These are phyloP conservation scores for Psophocarpus tetragonolobus DNA, from an alignment of 306 rosid genomes.

Conservation along the genomic window DNA sequence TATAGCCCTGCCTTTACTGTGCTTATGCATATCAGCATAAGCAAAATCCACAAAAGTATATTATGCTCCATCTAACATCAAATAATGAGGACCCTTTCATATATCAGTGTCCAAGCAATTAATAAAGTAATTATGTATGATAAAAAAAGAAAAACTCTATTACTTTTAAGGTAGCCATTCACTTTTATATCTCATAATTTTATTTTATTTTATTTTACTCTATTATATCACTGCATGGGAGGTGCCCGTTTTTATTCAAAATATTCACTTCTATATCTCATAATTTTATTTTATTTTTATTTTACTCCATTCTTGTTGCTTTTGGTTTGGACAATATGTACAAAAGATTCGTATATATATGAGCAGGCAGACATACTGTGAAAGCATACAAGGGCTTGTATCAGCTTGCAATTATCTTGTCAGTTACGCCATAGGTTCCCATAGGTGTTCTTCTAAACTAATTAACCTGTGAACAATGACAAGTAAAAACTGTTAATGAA, in stretches of 20 bases:
- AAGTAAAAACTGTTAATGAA: constrained; percentile 21
- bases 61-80: constrained; percentile 14
- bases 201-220: neutral
- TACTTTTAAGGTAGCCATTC: neutral
- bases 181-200: neutral
- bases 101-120: neutral
- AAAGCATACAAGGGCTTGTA: constrained; percentile 27
- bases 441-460: constrained; percentile 5
- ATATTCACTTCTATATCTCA: neutral
- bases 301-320: neutral
- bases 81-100: constrained; percentile 1
- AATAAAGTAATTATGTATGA: neutral
- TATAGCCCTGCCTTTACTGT: constrained; percentile 17
- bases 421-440: constrained; percentile 15
- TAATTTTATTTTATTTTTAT: neutral
- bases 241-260: neutral
- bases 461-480: constrained; percentile 40
- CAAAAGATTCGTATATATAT: constrained; percentile 12
- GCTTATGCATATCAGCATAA: neutral
- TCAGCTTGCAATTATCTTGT: constrained; percentile 32
- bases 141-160: neutral
- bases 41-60: constrained; percentile 1
- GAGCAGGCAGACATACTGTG: constrained; percentile 32
- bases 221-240: neutral
- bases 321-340: constrained; percentile 18